Evolutionary conservation across 2,329 filamentous ascomycete genomes (phyloP).

Genomic region (Tympanopsis confertula): DNA sequence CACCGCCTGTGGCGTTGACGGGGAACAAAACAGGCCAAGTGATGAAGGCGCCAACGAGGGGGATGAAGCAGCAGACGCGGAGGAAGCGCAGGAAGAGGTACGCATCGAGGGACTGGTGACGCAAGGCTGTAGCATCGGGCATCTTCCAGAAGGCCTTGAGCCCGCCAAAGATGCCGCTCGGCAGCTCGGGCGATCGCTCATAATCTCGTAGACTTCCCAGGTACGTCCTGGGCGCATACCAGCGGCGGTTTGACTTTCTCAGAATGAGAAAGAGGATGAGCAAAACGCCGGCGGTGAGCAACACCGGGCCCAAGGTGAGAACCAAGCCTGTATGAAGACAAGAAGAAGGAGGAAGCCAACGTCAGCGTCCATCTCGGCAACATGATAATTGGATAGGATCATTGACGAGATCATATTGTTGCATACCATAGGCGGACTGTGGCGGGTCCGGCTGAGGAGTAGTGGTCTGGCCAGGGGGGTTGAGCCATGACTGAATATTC

Average conservation of each 20-base stretch:
- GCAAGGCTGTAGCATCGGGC: slow-evolving; percentile 68
- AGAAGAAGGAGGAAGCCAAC: too few species aligned
- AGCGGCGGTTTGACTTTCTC: slow-evolving; percentile 31
- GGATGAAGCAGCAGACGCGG: slow-evolving; percentile 66
- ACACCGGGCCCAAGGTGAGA: slow-evolving; percentile 31
- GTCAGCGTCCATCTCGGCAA: too few species aligned
- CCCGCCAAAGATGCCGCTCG: slow-evolving; percentile 56
- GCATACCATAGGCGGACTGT: too few species aligned
- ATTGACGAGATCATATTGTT: too few species aligned
- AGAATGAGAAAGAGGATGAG: slow-evolving; percentile 34
- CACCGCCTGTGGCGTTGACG: slow-evolving; percentile 74
- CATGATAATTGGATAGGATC: too few species aligned
- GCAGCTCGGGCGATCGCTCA: slow-evolving; percentile 45
- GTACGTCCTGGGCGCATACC: slow-evolving; percentile 43
- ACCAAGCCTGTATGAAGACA: slow-evolving; percentile 28
- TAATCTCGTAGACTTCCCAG: slow-evolving; percentile 38
- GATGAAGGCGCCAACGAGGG: slow-evolving; percentile 70
- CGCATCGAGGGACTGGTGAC: slow-evolving; percentile 83
- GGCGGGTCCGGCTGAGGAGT: too few species aligned
- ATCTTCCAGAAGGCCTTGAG: slow-evolving; percentile 53
- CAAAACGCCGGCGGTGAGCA: slow-evolving; percentile 29
- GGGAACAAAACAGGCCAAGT: slow-evolving; percentile 83
- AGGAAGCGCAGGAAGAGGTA: slow-evolving; percentile 86
- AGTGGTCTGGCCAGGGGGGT: too few species aligned
- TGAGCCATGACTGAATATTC: too few species aligned